Percentiles rank a stretch among this genome's conserved stretches.
Evolutionary conservation across 2,329 filamentous ascomycete genomes (phyloP).

Genomic region (Aspergillus ruber): DNA sequence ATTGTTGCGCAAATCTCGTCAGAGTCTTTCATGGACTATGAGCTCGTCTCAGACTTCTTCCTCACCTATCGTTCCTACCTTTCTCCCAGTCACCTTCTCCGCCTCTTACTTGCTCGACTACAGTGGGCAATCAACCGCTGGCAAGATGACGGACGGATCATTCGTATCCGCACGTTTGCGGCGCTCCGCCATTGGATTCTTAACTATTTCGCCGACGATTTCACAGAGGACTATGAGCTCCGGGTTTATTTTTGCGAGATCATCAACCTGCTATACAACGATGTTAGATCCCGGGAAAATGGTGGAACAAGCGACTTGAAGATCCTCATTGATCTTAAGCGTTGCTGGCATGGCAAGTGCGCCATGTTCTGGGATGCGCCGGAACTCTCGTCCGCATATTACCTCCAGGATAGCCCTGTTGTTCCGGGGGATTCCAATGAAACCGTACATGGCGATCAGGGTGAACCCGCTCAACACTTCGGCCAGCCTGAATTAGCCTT

Average conservation of each 20-base stretch:
- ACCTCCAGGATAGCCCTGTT: slow-evolving; percentile 61
- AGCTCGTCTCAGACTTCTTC: slow-evolving; percentile 95
- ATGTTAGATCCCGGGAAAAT: slow-evolving; percentile 46
- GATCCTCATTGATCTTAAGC: slow-evolving; percentile 88
- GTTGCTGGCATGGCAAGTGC: slow-evolving; percentile 92
- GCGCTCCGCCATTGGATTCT: slow-evolving; percentile 94
- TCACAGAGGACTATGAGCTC: slow-evolving; percentile 67
- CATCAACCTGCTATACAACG: slow-evolving; percentile 59
- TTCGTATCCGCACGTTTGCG: slow-evolving; percentile 92
- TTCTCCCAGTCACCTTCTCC: slow-evolving; percentile 66
- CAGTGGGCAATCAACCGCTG: slow-evolving; percentile 75
- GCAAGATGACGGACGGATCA: slow-evolving; percentile 83
- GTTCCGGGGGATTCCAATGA: slow-evolving; percentile 65
- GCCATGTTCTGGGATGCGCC: slow-evolving; percentile 79
- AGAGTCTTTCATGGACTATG: slow-evolving; percentile 91
- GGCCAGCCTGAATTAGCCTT: slow-evolving; percentile 6
- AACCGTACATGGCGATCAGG: slow-evolving; percentile 41
- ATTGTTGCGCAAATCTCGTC: slow-evolving; percentile 96
- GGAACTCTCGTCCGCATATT: slow-evolving; percentile 54
- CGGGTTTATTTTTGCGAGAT: slow-evolving; percentile 72
- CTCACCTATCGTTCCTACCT: slow-evolving; percentile 88
- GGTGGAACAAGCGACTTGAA: slow-evolving; percentile 64
- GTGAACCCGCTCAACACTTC: slow-evolving; percentile 12
- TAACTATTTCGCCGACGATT: slow-evolving; percentile 96
- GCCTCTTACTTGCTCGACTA: slow-evolving; percentile 76